Base-by-base conservation (phyloP, 352 stramenopile genomes). In the Phytophthora capsici region DNA sequence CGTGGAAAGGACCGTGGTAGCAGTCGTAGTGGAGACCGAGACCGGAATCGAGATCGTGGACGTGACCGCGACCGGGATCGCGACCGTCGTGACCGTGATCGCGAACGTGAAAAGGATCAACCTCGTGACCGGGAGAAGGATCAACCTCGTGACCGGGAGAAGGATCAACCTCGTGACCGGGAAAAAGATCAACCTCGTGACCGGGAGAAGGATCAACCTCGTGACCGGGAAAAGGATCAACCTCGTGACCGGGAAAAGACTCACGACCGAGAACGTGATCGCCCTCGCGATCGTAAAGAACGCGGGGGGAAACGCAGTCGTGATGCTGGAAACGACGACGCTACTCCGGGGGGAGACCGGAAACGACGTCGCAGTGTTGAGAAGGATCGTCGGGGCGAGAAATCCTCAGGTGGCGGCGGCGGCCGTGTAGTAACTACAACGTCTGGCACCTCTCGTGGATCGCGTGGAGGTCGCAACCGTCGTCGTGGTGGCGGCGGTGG, bases 401-500 rank as follows among this genome's bases (percentile, higher is more conserved):
- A 70, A 54, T 16, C 44, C 38, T 59, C 56, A 2, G 56, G 37
- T 2, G 78, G 66, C 17, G 66, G 34, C 2, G 77, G 66, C 54
- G 73, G 77, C 3, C 82, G 81, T 38, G 67, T 89, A 22, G 83
- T 89, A 23, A 87, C 78, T 13, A 69, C 73, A 19, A 70, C 74
- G 12, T 71, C 74, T 12, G 63, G 63, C 6, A 57, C 63, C 3
- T 77, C 69, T 40, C 69, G 69, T 30, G 69, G 69, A n/a, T 72
- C 68, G 32, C 63, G 69, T 4, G 63, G 68, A 48, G 68, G 69
- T 16, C 55, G 68, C 43, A 72, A 72, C 22, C 64, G 64, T 73
- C 77, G 46, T 74, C 75, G 68, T 60, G 57, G 68, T 13, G 73
- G 60, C 25, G 54, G 68, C 40, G 69, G 75, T 16, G 69, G 66